phyloP scores from a whole-genome alignment of 768 basidiomycete species.

The Tylopilus sp. region DNA sequence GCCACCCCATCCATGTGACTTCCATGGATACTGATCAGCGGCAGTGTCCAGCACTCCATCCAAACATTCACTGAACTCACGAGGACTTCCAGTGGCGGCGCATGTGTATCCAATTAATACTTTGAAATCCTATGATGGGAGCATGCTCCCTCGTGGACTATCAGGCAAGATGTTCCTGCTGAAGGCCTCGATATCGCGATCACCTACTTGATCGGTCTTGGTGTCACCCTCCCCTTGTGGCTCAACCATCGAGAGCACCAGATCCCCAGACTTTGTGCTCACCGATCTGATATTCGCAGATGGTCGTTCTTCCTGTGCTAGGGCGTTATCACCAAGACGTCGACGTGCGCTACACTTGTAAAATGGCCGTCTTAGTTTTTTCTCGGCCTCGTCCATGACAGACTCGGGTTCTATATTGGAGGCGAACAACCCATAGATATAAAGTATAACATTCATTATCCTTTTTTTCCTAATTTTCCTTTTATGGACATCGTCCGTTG shows the following conservation, averaged over 20 bases:
- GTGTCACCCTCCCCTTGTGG: slow-evolving; percentile 25
- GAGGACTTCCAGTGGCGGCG: slow-evolving; percentile 5
- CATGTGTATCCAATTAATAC: slow-evolving; percentile 21
- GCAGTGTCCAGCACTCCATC: slow-evolving; percentile 10
- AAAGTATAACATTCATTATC: no score
- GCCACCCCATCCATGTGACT: not conserved
- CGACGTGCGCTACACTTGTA: slow-evolving; percentile 20
- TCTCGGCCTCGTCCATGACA: slow-evolving; percentile 24
- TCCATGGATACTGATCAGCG: slow-evolving; percentile 13
- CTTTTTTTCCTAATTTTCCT: no score
- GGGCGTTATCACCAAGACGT: slow-evolving; percentile 8
- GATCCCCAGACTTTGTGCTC: slow-evolving; percentile 19
- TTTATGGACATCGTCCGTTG: no score
- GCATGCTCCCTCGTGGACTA: slow-evolving; percentile 16
- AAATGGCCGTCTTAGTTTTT: slow-evolving; percentile 25
- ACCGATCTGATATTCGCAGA: slow-evolving; percentile 26
- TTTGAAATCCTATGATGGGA: slow-evolving; percentile 19
- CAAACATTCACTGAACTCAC: slow-evolving; percentile 14
- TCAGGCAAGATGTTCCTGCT: slow-evolving; percentile 2
- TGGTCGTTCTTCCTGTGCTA: slow-evolving; percentile 26
- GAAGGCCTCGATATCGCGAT: slow-evolving; percentile 12
- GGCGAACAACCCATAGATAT: no score
- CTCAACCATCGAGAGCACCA: slow-evolving; percentile 13
- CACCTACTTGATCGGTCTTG: slow-evolving; percentile 18
- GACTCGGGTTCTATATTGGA: no score